Percentiles rank a stretch among this genome's conserved stretches.
These are phyloP conservation scores for Sarocladiaceae sp. DNA, from an alignment of 2,329 filamentous ascomycete species.

Conservation along the genomic window DNA sequence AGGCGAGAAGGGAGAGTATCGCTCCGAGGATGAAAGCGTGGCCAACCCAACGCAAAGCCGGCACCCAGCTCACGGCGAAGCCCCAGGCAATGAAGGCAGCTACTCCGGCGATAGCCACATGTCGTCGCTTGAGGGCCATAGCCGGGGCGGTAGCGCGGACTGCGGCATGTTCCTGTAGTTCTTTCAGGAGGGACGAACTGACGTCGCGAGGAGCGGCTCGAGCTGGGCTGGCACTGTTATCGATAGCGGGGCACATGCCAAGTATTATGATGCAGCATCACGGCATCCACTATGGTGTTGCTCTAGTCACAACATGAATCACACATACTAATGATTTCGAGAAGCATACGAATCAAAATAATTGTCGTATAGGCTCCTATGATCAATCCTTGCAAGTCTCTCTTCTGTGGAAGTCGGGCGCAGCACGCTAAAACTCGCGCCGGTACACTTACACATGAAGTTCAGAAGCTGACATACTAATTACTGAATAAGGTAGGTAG, in stretches of 20 bases:
- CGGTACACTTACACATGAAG: too few relatives aligned
- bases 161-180: not conserved
- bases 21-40: constrained; percentile 72
- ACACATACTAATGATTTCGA: too few relatives aligned
- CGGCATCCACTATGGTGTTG: too few relatives aligned
- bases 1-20: constrained; percentile 40
- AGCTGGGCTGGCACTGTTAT: constrained; percentile 4
- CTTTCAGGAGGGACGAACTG: not conserved
- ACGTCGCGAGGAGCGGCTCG: not conserved
- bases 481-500: too few relatives aligned
- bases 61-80: constrained; percentile 77
- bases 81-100: constrained; percentile 83
- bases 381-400: too few relatives aligned
- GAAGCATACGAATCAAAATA: too few relatives aligned
- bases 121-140: constrained; percentile 71
- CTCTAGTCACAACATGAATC: too few relatives aligned
- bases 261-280: not conserved
- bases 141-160: constrained; percentile 20
- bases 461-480: too few relatives aligned
- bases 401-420: too few relatives aligned
- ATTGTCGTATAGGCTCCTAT: too few relatives aligned
- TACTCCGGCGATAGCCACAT: constrained; percentile 64
- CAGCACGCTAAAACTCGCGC: too few relatives aligned
- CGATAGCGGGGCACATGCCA: constrained; percentile 9
- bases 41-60: constrained; percentile 76